A percentile compares a stretch with the other conserved stretches of the same genome.
Conservation (phyloP, 2,329 filamentous ascomycete genomes). For the Leptographium radiaticola region DNA sequence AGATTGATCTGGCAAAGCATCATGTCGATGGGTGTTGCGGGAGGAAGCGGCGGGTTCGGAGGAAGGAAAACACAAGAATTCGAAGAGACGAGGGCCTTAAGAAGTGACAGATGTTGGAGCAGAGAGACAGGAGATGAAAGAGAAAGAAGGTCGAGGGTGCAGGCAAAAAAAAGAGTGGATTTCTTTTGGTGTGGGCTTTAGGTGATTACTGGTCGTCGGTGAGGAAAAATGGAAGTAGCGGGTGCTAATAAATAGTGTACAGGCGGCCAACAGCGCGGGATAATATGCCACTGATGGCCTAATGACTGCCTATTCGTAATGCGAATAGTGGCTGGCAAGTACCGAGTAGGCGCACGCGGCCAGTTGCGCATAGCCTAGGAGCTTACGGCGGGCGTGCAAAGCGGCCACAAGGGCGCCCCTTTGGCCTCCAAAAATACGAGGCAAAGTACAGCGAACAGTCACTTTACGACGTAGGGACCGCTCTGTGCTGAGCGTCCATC, state of each 20-base stretch:
- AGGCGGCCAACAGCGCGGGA: background rate
- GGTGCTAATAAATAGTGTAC: conserved; percentile 1
- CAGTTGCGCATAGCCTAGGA: no score
- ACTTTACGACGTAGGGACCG: no score
- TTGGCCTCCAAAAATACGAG: no score
- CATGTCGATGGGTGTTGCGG: conserved; percentile 1
- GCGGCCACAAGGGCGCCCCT: no score
- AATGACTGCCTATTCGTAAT: no score
- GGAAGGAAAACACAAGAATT: background rate
- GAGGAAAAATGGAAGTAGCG: conserved; percentile 6
- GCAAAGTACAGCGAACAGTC: no score
- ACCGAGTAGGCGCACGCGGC: no score
- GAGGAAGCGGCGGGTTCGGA: background rate
- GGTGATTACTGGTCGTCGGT: conserved; percentile 2
- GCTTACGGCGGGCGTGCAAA: no score
- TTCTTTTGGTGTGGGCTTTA: background rate
- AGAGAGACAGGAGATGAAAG: background rate
- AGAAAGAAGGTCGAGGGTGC: background rate
- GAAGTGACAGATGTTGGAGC: background rate
- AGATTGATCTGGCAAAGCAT: conserved; percentile 4
- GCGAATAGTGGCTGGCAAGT: no score
- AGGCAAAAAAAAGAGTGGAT: background rate
- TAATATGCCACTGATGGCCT: background rate
- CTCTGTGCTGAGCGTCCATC: no score
- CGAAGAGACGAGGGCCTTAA: background rate